Conservation (phyloP, 495 filamentous ascomycete genomes). For the Letharia lupina region DNA sequence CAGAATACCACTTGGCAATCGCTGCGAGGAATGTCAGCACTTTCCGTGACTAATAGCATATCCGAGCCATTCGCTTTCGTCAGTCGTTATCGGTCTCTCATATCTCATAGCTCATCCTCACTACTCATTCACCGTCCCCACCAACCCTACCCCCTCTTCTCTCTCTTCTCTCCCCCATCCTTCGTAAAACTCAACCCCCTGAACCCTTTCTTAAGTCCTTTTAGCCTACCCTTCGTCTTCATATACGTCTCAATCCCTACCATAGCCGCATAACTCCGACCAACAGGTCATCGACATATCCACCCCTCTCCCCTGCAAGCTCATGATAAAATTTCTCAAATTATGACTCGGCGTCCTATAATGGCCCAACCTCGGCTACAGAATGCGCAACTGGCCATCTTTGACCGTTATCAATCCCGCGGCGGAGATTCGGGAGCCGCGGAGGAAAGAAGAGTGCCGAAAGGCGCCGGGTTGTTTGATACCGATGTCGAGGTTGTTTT, state of each 20-base stretch:
- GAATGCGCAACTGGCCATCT: conserved; percentile 57
- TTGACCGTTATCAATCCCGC: conserved; percentile 81
- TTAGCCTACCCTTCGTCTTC: conserved; percentile 50
- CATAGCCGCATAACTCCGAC: conserved; percentile 71
- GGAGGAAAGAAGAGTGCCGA: conserved; percentile 83
- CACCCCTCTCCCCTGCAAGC: conserved; percentile 61
- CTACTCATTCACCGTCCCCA: too few relatives aligned
- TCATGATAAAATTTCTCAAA: conserved; percentile 69
- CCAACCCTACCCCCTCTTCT: not conserved
- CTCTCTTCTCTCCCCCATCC: conserved; percentile 8
- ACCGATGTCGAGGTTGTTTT: conserved; percentile 78
- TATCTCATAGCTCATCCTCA: not conserved
- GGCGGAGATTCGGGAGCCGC: conserved; percentile 69
- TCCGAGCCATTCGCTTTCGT: not conserved
- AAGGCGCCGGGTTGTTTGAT: conserved; percentile 86
- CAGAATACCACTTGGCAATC: too few relatives aligned
- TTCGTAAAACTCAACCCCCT: conserved; percentile 18
- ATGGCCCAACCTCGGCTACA: conserved; percentile 57
- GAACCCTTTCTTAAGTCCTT: conserved; percentile 32
- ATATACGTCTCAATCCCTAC: conserved; percentile 76
- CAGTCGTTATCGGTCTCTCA: not conserved
- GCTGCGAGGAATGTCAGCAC: too few relatives aligned
- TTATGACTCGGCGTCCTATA: conserved; percentile 75
- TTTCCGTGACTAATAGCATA: not conserved
- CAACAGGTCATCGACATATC: conserved; percentile 74